Evolutionary conservation across 164 flowering plant genomes (phyloP).

Genomic region (Annona squamosa): DNA sequence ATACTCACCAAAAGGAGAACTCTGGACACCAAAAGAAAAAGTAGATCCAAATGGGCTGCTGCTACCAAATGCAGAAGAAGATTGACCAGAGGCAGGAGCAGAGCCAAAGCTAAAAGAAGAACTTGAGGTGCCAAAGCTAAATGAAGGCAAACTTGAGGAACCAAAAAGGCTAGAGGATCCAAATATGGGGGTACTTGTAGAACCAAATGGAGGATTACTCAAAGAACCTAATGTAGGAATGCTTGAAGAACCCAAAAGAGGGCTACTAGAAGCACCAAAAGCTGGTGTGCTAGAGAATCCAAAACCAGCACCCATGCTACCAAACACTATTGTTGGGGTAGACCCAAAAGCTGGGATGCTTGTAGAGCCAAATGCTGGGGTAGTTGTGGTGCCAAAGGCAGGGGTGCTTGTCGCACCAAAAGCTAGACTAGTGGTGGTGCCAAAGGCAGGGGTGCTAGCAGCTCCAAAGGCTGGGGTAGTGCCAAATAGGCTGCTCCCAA

Average conservation of each 20-base stretch:
- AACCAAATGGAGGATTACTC: neutral
- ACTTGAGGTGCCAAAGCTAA: slow-evolving; percentile 1
- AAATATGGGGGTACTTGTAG: neutral
- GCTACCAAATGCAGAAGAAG: neutral
- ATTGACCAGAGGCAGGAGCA: neutral
- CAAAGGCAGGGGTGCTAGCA: slow-evolving; percentile 10
- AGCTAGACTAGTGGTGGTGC: neutral
- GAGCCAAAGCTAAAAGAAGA: slow-evolving; percentile 2
- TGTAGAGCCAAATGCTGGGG: neutral
- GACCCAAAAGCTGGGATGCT: neutral
- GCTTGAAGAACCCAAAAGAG: neutral
- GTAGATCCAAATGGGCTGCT: neutral
- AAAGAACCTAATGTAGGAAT: neutral
- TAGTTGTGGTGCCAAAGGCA: slow-evolving; percentile 47
- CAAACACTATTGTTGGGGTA: neutral
- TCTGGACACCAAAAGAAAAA: neutral
- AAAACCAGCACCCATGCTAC: neutral
- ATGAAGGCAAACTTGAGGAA: neutral
- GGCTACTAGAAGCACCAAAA: neutral
- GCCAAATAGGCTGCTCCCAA: slow-evolving; percentile 62
- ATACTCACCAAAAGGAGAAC: neutral
- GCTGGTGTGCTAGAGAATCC: neutral
- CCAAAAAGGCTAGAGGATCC: neutral
- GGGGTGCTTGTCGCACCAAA: slow-evolving; percentile 25
- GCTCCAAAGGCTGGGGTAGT: slow-evolving; percentile 37